Conservation (phyloP, 2,329 filamentous ascomycete genomes). For the Colletotrichum sp. region DNA sequence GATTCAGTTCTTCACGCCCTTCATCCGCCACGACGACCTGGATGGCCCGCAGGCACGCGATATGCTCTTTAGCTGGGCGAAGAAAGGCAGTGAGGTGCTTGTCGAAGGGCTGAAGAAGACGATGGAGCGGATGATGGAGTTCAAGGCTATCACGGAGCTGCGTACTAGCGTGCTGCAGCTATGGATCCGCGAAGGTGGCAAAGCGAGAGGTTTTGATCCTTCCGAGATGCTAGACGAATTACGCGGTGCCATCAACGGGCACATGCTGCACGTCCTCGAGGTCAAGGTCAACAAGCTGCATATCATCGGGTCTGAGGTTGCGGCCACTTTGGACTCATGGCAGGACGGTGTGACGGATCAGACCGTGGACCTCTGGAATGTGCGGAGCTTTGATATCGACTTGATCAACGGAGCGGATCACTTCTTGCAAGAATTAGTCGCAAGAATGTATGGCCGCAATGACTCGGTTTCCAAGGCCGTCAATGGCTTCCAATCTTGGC, state of each 20-base stretch:
- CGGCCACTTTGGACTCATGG: constrained; percentile 66
- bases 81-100: constrained; percentile 62
- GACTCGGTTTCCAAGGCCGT: constrained; percentile 67
- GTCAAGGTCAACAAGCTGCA: constrained; percentile 68
- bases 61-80: constrained; percentile 69
- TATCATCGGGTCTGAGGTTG: constrained; percentile 68
- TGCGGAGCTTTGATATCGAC: constrained; percentile 67
- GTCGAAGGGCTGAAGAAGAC: constrained; percentile 66
- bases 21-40: constrained; percentile 81
- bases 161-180: constrained; percentile 74
- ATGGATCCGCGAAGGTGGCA: constrained; percentile 75
- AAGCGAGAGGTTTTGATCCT: constrained; percentile 70
- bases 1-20: constrained; percentile 84
- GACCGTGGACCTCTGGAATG: constrained; percentile 70
- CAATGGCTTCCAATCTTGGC: constrained; percentile 74
- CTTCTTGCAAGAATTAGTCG: constrained; percentile 74
- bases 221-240: constrained; percentile 72
- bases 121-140: constrained; percentile 65
- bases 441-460: constrained; percentile 75
- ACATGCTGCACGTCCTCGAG: constrained; percentile 68
- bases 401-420: constrained; percentile 67
- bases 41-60: constrained; percentile 64
- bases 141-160: constrained; percentile 72
- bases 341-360: constrained; percentile 55
- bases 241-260: constrained; percentile 71